Conservation (phyloP, 257 asterid genomes). For the Paulownia fortunei region DNA sequence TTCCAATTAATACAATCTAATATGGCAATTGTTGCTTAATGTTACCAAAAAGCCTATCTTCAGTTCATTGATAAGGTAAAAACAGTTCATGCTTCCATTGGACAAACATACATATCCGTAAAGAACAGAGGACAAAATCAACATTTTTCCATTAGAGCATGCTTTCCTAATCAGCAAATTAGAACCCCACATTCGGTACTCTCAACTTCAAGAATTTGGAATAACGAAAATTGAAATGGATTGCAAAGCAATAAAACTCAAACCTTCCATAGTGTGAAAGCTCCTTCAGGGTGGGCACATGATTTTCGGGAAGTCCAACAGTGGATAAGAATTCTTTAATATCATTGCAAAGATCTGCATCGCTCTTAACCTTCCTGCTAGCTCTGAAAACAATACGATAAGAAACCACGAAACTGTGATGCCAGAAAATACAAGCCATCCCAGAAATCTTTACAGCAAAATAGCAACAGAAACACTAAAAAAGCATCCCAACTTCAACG, state of each 20-base stretch:
- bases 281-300: constrained; percentile 83
- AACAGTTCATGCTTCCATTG: too few relatives aligned
- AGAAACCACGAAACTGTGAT: background rate
- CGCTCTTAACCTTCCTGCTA: constrained; percentile 63
- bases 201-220: background rate
- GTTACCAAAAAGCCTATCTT: too few relatives aligned
- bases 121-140: background rate
- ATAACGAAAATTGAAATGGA: background rate
- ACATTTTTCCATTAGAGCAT: background rate
- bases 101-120: background rate
- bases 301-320: constrained; percentile 75
- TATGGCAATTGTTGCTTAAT: too few relatives aligned
- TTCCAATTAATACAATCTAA: too few relatives aligned
- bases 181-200: background rate
- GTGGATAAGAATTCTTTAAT: constrained; percentile 64
- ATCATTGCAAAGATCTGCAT: constrained; percentile 70
- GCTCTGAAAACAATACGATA: constrained; percentile 40
- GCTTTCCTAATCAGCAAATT: background rate
- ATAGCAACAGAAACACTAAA: background rate
- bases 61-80: too few relatives aligned
- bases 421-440: background rate
- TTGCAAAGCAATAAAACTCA: constrained; percentile 25
- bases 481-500: background rate
- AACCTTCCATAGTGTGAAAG: constrained; percentile 84
- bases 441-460: constrained; percentile 20